Base-by-base conservation (phyloP, 306 rosid species). In the Carpinus fangiana region DNA sequence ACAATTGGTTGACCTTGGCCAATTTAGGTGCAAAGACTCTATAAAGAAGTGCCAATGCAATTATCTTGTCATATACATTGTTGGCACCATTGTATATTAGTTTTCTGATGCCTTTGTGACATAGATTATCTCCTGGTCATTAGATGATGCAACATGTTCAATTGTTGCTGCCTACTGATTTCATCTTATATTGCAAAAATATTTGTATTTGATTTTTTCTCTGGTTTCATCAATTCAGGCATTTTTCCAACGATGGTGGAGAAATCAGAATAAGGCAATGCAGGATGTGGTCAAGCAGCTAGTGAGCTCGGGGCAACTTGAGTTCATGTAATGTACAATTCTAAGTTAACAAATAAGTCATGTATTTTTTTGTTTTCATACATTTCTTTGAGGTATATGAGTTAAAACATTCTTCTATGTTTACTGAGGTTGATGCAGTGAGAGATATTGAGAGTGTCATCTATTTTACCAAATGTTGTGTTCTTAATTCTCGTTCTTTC, bases 231-330 rank as follows among this genome's bases (percentile, higher is more conserved):
- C 4, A 26, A 51, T 74, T 68, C 74, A 93, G 98, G 92, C 93
- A 7, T 91, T 91, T 84, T 93, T 93, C 82, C 95, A 90, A 75
- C 87, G 97, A 23, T 93, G 98, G 98, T 93, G 98, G 97, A 85
- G 89, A 56, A 84, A 88, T 11, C 98, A 93, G 45, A 86, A 90
- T 45, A 85, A 85, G 67, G 72, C 1, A 20, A 66, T 88, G 31
- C 85, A 89, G 77, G 48, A 72, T 52, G 83, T 50, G 60, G 98
- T 89, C 68, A 90, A 86, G 79, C 51, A 77, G 62, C 88, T 93
- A 8, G 86, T 93, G 88, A 87, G 72, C 72, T 78, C 91, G 53
- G 91, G 97, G 77, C 98, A 93, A 86, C 65, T 93, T 69, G 98
- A 93, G 81, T 87, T 91, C 84, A 85, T 91, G 98, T 93, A 91